phyloP scores from a whole-genome alignment of 1,284 basidiomycete genomes.

The Moesziomyces aphidis region DNA sequence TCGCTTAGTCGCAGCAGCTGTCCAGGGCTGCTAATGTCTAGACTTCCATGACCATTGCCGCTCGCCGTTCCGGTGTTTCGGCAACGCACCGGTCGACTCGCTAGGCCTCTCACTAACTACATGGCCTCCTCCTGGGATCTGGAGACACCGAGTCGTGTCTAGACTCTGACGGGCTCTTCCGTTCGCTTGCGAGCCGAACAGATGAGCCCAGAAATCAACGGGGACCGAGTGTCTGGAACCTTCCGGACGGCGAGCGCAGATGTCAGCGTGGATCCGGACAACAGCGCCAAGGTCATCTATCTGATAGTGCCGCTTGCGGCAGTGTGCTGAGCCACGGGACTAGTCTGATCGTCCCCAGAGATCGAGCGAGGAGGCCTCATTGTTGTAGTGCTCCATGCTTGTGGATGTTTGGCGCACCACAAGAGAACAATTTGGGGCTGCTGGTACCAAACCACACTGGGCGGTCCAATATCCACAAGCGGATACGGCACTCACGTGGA shows the following conservation, averaged over 20 bases:
- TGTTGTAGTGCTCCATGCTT: neutral
- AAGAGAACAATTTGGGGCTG: too few species aligned
- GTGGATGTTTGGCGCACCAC: neutral
- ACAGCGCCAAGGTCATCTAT: neutral
- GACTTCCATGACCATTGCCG: neutral
- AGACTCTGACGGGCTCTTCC: too few species aligned
- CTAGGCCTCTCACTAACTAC: neutral
- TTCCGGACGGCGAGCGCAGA: neutral
- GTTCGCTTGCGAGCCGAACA: too few species aligned
- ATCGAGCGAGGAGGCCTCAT: neutral
- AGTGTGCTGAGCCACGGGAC: neutral
- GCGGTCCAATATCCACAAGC: too few species aligned
- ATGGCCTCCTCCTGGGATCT: too few species aligned
- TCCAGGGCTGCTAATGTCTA: slow-evolving; percentile 9
- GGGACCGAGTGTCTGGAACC: neutral
- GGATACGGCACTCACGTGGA: too few species aligned
- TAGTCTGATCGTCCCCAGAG: neutral
- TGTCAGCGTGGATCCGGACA: neutral
- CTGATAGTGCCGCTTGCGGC: neutral
- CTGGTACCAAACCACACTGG: too few species aligned
- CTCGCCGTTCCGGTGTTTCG: slow-evolving; percentile 6
- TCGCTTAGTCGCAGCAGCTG: neutral
- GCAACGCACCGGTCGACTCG: slow-evolving; percentile 3
- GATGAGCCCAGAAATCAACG: neutral
- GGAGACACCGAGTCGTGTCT: too few species aligned